A percentile compares a stretch with the other conserved stretches of the same genome.
Evolutionary conservation across 495 filamentous ascomycete genomes (phyloP).

Genomic region (Rhizodiscina lignyota): DNA sequence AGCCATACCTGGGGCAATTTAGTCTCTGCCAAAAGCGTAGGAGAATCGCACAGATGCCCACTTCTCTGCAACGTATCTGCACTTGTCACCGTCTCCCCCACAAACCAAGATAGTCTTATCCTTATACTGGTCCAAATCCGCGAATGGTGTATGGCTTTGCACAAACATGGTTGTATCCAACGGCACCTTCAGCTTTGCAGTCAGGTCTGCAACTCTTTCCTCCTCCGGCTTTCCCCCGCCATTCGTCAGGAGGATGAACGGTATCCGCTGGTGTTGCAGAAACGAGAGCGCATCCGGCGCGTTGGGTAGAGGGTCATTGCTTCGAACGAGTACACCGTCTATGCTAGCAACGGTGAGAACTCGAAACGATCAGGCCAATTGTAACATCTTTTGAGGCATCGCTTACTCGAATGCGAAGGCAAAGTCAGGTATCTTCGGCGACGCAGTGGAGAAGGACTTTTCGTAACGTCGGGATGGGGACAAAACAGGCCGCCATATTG

Average conservation of each 20-base stretch:
- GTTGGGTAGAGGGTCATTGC: constrained; percentile 60
- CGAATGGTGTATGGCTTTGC: constrained; percentile 75
- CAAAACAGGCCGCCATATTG: too few relatives aligned
- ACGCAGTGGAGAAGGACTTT: too few relatives aligned
- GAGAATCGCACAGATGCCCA: constrained; percentile 14
- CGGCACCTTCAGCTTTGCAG: constrained; percentile 38
- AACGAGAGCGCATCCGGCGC: constrained; percentile 57
- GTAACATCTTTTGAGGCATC: not conserved
- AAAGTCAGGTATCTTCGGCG: constrained; percentile 34
- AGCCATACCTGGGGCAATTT: constrained; percentile 71
- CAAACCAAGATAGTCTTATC: constrained; percentile 67
- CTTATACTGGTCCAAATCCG: constrained; percentile 32
- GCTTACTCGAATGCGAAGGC: constrained; percentile 77
- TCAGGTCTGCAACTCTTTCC: constrained; percentile 54
- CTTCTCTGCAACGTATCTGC: constrained; percentile 55
- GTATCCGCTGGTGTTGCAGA: constrained; percentile 54
- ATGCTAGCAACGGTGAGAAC: constrained; percentile 37
- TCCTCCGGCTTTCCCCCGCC: constrained; percentile 68
- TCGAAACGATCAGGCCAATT: not conserved
- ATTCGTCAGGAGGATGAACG: constrained; percentile 79
- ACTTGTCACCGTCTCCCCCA: constrained; percentile 64
- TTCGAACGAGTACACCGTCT: constrained; percentile 89
- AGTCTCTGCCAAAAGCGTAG: too few relatives aligned
- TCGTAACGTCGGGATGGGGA: too few relatives aligned
- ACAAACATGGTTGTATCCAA: constrained; percentile 52